Percentiles rank a stretch among this genome's conserved stretches.
phyloP scores from a whole-genome alignment of 2,329 filamentous ascomycete genomes.

The Paecilomyces niveus region DNA sequence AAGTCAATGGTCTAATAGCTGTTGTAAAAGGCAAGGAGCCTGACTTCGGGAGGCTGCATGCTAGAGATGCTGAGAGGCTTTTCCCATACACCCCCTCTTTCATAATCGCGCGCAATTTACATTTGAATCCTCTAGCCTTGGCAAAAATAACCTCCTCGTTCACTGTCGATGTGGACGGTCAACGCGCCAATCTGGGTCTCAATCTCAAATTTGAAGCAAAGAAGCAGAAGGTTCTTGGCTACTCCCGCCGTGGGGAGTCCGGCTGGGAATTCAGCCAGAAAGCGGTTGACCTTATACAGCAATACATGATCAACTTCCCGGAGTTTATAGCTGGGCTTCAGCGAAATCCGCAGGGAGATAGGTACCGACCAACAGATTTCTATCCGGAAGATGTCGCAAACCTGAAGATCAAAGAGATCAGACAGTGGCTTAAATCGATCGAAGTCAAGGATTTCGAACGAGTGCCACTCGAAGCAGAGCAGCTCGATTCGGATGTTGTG shows the following conservation, averaged over 20 bases:
- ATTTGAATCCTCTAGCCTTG: slow-evolving; percentile 76
- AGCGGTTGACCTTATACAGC: slow-evolving; percentile 69
- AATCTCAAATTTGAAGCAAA: slow-evolving; percentile 96
- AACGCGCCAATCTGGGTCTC: slow-evolving; percentile 82
- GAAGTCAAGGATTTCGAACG: slow-evolving; percentile 89
- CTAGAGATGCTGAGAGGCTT: slow-evolving; percentile 59
- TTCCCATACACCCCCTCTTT: slow-evolving; percentile 81
- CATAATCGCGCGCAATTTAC: slow-evolving; percentile 74
- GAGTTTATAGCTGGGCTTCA: slow-evolving; percentile 91
- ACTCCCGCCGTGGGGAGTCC: slow-evolving; percentile 74
- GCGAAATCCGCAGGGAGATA: slow-evolving; percentile 74
- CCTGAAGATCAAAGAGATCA: slow-evolving; percentile 84
- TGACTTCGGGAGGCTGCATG: slow-evolving; percentile 73
- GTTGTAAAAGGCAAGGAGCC: slow-evolving; percentile 64
- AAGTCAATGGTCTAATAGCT: slow-evolving; percentile 72
- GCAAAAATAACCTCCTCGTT: slow-evolving; percentile 97
- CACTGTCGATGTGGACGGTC: slow-evolving; percentile 71
- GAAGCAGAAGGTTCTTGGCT: slow-evolving; percentile 92
- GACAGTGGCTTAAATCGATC: slow-evolving; percentile 82
- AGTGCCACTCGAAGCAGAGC: slow-evolving; percentile 93
- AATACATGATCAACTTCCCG: slow-evolving; percentile 91
- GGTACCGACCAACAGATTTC: slow-evolving; percentile 77
- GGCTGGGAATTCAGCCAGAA: slow-evolving; percentile 95
- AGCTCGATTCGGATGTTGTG: slow-evolving; percentile 87
- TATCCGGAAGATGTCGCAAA: slow-evolving; percentile 69